phyloP scores from a whole-genome alignment of 2,329 filamentous ascomycete species.

The Fusarium siculi region DNA sequence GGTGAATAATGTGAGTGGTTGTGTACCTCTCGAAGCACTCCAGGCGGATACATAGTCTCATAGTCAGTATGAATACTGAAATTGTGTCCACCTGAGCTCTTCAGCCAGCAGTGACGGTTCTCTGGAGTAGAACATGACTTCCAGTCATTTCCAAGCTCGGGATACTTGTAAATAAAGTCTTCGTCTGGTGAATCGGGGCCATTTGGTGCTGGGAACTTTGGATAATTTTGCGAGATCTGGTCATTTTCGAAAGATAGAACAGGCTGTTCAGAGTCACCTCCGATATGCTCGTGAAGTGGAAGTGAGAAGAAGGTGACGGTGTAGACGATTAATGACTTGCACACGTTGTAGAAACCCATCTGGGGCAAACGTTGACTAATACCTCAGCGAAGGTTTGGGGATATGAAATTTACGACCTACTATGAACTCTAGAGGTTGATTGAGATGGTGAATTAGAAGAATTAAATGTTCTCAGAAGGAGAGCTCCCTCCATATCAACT shows the following conservation, averaged over 20 bases:
- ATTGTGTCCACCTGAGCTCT: neutral
- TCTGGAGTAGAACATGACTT: neutral
- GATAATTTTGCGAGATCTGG: neutral
- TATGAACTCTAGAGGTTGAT: neutral
- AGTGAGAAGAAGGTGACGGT: neutral
- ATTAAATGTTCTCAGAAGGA: neutral
- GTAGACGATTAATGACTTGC: neutral
- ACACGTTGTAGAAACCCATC: neutral
- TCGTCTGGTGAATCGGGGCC: neutral
- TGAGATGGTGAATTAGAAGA: neutral
- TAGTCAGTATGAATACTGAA: slow-evolving; percentile 8
- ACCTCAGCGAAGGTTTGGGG: neutral
- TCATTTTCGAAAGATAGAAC: neutral
- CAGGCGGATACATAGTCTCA: slow-evolving; percentile 1
- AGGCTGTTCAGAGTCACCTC: neutral
- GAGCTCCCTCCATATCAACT: neutral
- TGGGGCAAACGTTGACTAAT: neutral
- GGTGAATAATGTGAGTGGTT: too few relatives aligned
- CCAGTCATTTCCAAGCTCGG: slow-evolving; percentile 4
- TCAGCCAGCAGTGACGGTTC: slow-evolving; percentile 5
- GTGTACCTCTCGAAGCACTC: slow-evolving; percentile 5
- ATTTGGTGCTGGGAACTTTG: slow-evolving; percentile 4
- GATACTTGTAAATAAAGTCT: neutral
- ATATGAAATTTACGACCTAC: neutral
- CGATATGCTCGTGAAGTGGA: neutral